Conservation (phyloP, 2,329 filamentous ascomycete species). For the Xylaria polymorpha region DNA sequence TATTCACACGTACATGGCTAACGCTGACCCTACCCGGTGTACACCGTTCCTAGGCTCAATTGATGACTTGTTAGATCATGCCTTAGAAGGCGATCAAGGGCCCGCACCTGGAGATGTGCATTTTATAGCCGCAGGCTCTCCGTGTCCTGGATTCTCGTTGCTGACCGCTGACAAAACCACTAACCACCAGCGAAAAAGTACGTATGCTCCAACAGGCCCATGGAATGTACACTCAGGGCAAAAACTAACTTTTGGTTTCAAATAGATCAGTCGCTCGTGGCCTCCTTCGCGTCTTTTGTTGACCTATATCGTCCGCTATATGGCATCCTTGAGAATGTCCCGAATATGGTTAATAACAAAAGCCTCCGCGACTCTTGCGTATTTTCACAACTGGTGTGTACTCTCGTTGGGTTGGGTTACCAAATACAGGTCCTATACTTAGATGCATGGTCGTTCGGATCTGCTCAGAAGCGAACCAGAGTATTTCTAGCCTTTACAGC, state of each 20-base stretch:
- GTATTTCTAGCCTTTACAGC: slow-evolving; percentile 79
- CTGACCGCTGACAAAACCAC: slow-evolving; percentile 70
- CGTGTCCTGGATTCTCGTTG: slow-evolving; percentile 79
- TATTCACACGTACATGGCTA: slow-evolving; percentile 80
- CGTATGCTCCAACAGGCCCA: too few species aligned
- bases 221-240: background rate
- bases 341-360: slow-evolving; percentile 67
- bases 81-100: slow-evolving; percentile 61
- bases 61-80: slow-evolving; percentile 71
- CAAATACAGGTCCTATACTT: slow-evolving; percentile 75
- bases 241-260: slow-evolving; percentile 7
- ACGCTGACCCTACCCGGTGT: slow-evolving; percentile 58
- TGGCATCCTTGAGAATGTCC: slow-evolving; percentile 81
- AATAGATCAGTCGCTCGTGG: slow-evolving; percentile 76
- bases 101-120: slow-evolving; percentile 73
- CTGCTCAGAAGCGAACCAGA: slow-evolving; percentile 72
- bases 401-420: slow-evolving; percentile 80
- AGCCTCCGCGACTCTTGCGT: slow-evolving; percentile 68
- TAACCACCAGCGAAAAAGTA: slow-evolving; percentile 65
- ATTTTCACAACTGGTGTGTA: slow-evolving; percentile 78
- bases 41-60: slow-evolving; percentile 76
- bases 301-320: slow-evolving; percentile 82
- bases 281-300: slow-evolving; percentile 78
- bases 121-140: slow-evolving; percentile 77
- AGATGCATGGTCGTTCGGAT: slow-evolving; percentile 76